phyloP scores from a whole-genome alignment of 1,139 yeast species.

The Yamadazyma blattariae region DNA sequence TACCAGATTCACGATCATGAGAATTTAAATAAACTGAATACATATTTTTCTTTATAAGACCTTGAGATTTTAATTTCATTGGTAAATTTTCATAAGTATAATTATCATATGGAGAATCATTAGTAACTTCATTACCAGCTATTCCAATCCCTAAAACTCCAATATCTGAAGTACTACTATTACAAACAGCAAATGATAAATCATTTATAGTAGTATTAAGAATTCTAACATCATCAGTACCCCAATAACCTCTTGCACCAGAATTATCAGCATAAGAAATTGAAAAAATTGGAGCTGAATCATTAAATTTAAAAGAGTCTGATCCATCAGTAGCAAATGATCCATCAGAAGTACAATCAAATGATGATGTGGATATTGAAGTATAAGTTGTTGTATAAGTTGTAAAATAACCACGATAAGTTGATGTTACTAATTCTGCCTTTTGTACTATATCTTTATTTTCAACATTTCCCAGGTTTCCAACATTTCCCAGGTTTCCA shows the following conservation, averaged over 20 bases:
- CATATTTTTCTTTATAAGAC: conserved; percentile 21
- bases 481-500: neutral
- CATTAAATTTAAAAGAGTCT: conserved; percentile 1
- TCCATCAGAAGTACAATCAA: neutral
- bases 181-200: conserved; percentile 49
- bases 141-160: conserved; percentile 60
- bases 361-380: neutral
- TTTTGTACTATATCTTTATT: neutral
- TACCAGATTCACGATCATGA: conserved; percentile 9
- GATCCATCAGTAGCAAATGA: conserved; percentile 1
- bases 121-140: conserved; percentile 35
- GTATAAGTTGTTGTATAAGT: neutral
- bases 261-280: conserved; percentile 35
- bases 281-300: conserved; percentile 1
- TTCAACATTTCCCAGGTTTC: neutral
- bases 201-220: conserved; percentile 44
- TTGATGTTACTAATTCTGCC: neutral
- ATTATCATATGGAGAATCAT: conserved; percentile 17
- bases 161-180: conserved; percentile 35
- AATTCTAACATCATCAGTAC: conserved; percentile 47
- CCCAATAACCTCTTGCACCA: conserved; percentile 6
- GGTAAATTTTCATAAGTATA: conserved; percentile 24
- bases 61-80: conserved; percentile 20
- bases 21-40: conserved; percentile 20
- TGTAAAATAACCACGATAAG: neutral